phyloP scores from a whole-genome alignment of 441 rosid species.

The Erodium texanum region DNA sequence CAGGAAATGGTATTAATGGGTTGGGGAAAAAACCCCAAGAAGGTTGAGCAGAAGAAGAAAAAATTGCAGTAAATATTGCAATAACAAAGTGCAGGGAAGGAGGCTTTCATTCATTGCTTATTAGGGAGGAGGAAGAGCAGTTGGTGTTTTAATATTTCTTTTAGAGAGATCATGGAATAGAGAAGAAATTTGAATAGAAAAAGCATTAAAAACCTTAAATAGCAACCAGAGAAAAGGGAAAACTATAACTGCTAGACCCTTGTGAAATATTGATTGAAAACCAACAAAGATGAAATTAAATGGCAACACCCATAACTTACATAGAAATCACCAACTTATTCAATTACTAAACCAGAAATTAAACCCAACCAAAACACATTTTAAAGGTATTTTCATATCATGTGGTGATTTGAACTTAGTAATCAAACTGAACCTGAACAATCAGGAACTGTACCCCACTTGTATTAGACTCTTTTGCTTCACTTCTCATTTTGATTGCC shows the following conservation, averaged over 20 bases:
- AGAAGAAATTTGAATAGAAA: background rate
- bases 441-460: too few species aligned
- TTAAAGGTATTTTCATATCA: too few species aligned
- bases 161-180: background rate
- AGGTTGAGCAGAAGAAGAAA: constrained; percentile 22
- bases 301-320: background rate
- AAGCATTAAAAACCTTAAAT: background rate
- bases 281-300: constrained; percentile 3
- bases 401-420: too few species aligned
- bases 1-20: constrained; percentile 36
- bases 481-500: background rate
- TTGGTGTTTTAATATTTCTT: background rate
- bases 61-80: constrained; percentile 34
- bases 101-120: constrained; percentile 4
- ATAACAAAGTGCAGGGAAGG: constrained; percentile 2
- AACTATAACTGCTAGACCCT: constrained; percentile 2
- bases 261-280: background rate
- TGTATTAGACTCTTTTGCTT: background rate
- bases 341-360: constrained; percentile 1
- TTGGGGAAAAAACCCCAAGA: constrained; percentile 26
- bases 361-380: background rate
- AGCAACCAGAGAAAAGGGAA: constrained; percentile 2
- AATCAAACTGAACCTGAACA: too few species aligned
- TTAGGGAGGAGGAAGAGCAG: background rate
- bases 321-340: background rate